Evolutionary conservation across 2,329 filamentous ascomycete genomes (phyloP), one percentile per base, ranked within the genome.

Genomic region (Lachnellula cervina): DNA sequence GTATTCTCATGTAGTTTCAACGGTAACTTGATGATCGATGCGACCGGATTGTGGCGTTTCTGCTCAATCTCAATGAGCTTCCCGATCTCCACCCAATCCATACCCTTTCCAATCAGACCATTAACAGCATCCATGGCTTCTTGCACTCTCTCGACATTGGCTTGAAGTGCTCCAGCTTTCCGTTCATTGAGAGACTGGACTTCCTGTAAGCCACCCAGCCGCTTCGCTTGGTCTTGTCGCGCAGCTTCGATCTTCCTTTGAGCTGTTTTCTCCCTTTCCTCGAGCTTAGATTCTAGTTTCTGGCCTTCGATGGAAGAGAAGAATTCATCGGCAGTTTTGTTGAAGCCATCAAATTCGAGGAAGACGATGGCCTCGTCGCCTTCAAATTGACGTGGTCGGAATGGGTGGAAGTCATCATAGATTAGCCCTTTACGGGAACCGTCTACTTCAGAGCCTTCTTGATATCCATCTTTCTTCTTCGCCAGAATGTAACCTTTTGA

Each of bases 291-390:
- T 70, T 96, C 88, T 1, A 97, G 78, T 69, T 90, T 96, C 69
- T 97, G 93, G 0, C 92, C 90, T 73, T 99, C 94, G 25, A 97
- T 83, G 0, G 93, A 97, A 0, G 94, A 97, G 71, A 96, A 97
- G 75, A 97, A 99, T 63, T 96, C 90, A 68, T 99, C 94, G 0
- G 96, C 91, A 0, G 91, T 94, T 68, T 88, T 88, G 71, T 97
- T 97, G 76, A 95, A 97, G 9, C 86, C 88, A 6, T 90, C 81
- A 62, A 92, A 91, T 52, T 89, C 82, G 13, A 97, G 68, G 16
- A 96, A 83, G 3, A 83, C 80, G 23, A 86, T 81, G 0, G 78
- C 74, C 0, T 83, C 75, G 54, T 91, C 84, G 6, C 81, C 77
- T 59, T 86, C 82, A 59, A 96, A 88, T 63, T 97, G 93, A 21